Evolutionary conservation across 441 rosid genomes (phyloP).

Genomic region (Cnidoscolus chayamansa): DNA sequence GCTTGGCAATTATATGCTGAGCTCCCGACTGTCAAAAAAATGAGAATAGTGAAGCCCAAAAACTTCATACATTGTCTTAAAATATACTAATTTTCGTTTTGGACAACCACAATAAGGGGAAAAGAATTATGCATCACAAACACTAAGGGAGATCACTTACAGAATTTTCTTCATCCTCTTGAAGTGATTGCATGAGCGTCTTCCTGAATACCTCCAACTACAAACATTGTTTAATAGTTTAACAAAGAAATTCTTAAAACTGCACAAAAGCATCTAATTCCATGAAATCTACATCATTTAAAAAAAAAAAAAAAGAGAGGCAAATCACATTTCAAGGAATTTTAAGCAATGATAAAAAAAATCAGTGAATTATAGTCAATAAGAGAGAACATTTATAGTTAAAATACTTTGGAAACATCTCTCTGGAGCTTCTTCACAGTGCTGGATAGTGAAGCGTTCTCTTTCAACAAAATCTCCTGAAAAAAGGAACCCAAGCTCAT

Average conservation of each 20-base stretch:
- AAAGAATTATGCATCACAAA: neutral
- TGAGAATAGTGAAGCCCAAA: slow-evolving; percentile 7
- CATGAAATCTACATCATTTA: neutral
- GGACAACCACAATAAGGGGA: neutral
- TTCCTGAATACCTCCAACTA: slow-evolving; percentile 87
- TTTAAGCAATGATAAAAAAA: neutral
- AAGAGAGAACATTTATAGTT: neutral
- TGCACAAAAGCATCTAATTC: neutral
- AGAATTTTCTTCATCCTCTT: slow-evolving; percentile 64
- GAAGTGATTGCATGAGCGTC: slow-evolving; percentile 82
- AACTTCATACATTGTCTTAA: neutral
- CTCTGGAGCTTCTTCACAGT: slow-evolving; percentile 78
- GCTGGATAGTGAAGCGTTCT: slow-evolving; percentile 52
- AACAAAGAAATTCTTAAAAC: neutral
- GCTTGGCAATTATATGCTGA: slow-evolving; percentile 62
- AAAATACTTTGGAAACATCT: slow-evolving; percentile 73
- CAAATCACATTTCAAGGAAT: neutral
- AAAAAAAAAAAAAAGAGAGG: neutral
- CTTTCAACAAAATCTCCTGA: slow-evolving; percentile 64
- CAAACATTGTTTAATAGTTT: slow-evolving; percentile 9
- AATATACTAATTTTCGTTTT: neutral
- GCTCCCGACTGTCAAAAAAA: slow-evolving; percentile 49
- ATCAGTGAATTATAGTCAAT: neutral
- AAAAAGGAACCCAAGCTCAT: neutral
- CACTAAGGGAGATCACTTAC: slow-evolving; percentile 28